These are phyloP conservation scores for Aureobasidium zeae DNA, from an alignment of 2,329 filamentous ascomycete genomes.

Conservation along the genomic window DNA sequence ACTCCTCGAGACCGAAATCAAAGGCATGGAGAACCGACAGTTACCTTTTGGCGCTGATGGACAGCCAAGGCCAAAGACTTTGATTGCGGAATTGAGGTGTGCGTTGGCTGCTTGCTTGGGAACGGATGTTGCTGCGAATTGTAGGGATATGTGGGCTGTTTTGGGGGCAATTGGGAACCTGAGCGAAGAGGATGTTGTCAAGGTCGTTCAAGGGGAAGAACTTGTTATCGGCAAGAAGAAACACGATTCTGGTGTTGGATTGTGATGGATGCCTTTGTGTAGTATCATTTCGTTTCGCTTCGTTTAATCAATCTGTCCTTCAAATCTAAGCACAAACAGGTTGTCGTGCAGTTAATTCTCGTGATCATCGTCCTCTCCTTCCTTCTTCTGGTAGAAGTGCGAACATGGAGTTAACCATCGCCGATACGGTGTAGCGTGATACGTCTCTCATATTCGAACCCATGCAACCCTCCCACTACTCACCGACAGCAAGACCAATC, in stretches of 20 bases:
- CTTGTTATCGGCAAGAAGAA: neutral
- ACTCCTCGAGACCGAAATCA: neutral
- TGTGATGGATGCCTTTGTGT: neutral
- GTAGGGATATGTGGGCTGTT: slow-evolving; percentile 1
- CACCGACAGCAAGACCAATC: no score
- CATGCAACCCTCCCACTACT: no score
- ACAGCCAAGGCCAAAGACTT: neutral
- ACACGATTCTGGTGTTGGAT: slow-evolving; percentile 5
- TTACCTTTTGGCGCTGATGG: slow-evolving; percentile 1
- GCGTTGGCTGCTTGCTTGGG: neutral
- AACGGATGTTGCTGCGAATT: neutral
- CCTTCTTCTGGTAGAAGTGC: no score
- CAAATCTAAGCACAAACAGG: no score
- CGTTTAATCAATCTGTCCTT: no score
- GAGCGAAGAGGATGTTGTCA: neutral
- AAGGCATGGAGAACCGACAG: slow-evolving; percentile 7
- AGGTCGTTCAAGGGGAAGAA: slow-evolving; percentile 6
- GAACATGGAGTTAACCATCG: no score
- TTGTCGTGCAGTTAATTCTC: no score
- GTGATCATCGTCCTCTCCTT: no score
- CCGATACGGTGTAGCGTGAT: no score
- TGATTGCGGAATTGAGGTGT: slow-evolving; percentile 7
- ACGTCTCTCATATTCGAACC: no score
- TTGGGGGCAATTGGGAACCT: neutral
- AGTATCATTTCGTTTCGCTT: no score